These are phyloP conservation scores for Davidsoniella neocaledoniae DNA, from an alignment of 2,329 filamentous ascomycete species.

Conservation along the genomic window DNA sequence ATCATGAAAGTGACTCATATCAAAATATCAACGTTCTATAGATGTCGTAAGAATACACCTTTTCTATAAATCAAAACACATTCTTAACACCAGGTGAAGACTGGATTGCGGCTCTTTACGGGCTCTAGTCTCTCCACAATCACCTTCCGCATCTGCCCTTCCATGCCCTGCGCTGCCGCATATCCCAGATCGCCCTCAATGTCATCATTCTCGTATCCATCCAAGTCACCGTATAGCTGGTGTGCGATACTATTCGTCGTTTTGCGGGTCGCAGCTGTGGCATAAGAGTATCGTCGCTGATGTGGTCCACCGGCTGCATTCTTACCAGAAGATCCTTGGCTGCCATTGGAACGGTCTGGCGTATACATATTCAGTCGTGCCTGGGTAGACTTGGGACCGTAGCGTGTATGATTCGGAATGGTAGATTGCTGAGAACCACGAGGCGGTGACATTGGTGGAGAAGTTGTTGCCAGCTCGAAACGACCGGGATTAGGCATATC, in stretches of 20 bases:
- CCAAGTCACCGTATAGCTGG: constrained; percentile 36
- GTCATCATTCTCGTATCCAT: constrained; percentile 53
- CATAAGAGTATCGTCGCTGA: constrained; percentile 37
- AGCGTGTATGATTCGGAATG: constrained; percentile 8
- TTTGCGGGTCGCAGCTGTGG: constrained; percentile 29
- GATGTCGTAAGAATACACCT: neutral
- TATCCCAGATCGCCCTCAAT: constrained; percentile 88
- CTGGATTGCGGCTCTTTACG: constrained; percentile 86
- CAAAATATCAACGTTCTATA: neutral
- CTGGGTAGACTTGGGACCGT: constrained; percentile 24
- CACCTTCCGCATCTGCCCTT: constrained; percentile 78
- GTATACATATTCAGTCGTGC: constrained; percentile 27
- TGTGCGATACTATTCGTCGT: constrained; percentile 35
- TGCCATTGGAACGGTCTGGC: constrained; percentile 21
- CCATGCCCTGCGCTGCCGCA: constrained; percentile 83
- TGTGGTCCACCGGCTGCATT: neutral
- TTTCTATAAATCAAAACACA: neutral
- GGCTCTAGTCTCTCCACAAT: constrained; percentile 94
- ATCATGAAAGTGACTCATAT: neutral
- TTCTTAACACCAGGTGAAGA: constrained; percentile 86
- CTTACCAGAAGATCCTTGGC: neutral
- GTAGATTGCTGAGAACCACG: constrained; percentile 1
- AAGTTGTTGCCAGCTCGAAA: constrained; percentile 46
- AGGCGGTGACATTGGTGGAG: constrained; percentile 12
- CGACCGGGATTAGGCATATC: constrained; percentile 60